Percentiles rank a stretch among this genome's conserved stretches.
phyloP scores from a whole-genome alignment of 345 rosid species.

The Camelina hispida region DNA sequence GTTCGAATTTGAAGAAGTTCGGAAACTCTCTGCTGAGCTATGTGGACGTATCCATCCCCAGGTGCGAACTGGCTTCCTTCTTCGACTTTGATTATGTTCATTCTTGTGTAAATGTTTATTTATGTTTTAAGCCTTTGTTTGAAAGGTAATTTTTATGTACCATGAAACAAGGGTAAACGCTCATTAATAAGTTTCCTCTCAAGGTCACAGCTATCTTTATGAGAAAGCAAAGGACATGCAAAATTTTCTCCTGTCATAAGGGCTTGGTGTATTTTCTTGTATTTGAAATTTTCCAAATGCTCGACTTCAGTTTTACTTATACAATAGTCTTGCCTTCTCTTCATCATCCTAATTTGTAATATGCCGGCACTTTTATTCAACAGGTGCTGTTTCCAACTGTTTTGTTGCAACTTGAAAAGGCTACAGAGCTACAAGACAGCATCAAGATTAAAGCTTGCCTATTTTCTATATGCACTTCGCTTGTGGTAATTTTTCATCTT shows the following conservation, averaged over 20 bases:
- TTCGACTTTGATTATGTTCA: constrained; percentile 23
- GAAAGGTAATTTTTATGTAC: neutral
- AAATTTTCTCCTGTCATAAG: constrained; percentile 1
- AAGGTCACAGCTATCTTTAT: constrained; percentile 16
- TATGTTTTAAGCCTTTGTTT: constrained; percentile 16
- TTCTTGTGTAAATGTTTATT: constrained; percentile 5
- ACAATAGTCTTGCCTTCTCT: neutral
- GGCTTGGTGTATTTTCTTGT: constrained; percentile 4
- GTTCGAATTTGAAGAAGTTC: constrained; percentile 79
- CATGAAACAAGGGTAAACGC: constrained; percentile 8
- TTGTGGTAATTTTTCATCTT: constrained; percentile 62
- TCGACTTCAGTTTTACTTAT: constrained; percentile 15
- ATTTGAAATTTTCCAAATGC: constrained; percentile 13
- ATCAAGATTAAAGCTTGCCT: constrained; percentile 77
- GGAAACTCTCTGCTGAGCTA: constrained; percentile 89
- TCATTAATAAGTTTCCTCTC: constrained; percentile 12
- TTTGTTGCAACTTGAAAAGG: constrained; percentile 55
- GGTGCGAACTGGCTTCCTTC: constrained; percentile 48
- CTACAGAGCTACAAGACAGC: constrained; percentile 52
- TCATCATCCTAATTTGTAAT: constrained; percentile 23
- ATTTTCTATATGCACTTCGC: constrained; percentile 81
- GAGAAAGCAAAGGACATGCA: constrained; percentile 19
- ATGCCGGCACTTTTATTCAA: constrained; percentile 27
- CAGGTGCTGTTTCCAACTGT: constrained; percentile 82
- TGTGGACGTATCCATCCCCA: constrained; percentile 90